A percentile compares a stretch with the other conserved stretches of the same genome.
Conservation (phyloP, 768 basidiomycete genomes). For the Termitomyces sp. region DNA sequence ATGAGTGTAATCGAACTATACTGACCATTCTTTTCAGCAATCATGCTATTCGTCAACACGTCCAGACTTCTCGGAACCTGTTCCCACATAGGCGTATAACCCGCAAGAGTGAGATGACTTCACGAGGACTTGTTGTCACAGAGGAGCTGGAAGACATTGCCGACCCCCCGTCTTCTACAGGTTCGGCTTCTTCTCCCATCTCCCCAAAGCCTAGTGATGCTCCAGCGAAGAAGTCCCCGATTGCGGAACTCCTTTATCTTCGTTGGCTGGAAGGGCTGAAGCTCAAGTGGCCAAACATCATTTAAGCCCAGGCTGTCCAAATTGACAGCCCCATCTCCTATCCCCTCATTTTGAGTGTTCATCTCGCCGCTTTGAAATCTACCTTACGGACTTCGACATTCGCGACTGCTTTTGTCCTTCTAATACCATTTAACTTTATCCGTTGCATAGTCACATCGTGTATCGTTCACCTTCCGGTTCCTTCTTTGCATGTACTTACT, state of each 20-base stretch:
- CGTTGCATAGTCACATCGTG: background rate
- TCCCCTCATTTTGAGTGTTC: background rate
- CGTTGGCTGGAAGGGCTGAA: slow-evolving; percentile 92
- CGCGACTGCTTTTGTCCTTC: background rate
- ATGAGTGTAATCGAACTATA: background rate
- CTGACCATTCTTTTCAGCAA: slow-evolving; percentile 46
- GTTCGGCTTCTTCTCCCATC: slow-evolving; percentile 20
- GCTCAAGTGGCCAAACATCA: slow-evolving; percentile 84
- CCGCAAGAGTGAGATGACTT: slow-evolving; percentile 82
- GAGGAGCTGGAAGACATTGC: slow-evolving; percentile 75
- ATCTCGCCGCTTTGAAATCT: background rate
- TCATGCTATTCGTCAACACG: slow-evolving; percentile 71
- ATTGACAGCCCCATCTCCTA: background rate
- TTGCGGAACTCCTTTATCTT: slow-evolving; percentile 95
- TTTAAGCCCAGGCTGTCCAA: slow-evolving; percentile 18
- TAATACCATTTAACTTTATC: background rate
- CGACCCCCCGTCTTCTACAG: slow-evolving; percentile 40
- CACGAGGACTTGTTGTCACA: slow-evolving; percentile 78
- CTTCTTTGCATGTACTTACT: background rate
- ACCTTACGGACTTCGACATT: background rate
- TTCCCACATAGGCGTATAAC: slow-evolving; percentile 79
- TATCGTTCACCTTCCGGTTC: background rate
- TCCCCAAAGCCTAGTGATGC: slow-evolving; percentile 33
- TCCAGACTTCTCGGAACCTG: slow-evolving; percentile 75
- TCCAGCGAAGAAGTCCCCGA: slow-evolving; percentile 72